These are phyloP conservation scores for Flaveria bidentis DNA, from an alignment of 129 eudicot species.

Conservation along the genomic window DNA sequence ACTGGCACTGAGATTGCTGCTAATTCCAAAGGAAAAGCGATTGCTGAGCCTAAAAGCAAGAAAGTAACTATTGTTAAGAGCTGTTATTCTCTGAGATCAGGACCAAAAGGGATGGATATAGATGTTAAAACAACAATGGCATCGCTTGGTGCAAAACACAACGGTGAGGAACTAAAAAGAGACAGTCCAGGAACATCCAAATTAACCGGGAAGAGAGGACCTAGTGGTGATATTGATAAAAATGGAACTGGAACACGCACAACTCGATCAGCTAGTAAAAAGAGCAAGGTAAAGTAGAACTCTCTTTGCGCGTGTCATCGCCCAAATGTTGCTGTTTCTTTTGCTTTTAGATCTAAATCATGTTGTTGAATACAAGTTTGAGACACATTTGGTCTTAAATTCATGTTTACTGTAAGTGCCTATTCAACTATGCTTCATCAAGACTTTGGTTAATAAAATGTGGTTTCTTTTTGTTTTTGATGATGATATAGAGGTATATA, in stretches of 20 bases:
- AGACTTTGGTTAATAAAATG: not conserved
- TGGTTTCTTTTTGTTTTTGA: not conserved
- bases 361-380: not conserved
- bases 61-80: not conserved
- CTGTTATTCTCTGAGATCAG: constrained; percentile 3
- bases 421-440: not conserved
- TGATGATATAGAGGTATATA: not conserved
- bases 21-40: constrained; percentile 3
- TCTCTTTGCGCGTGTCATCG: not conserved
- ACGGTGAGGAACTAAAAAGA: not conserved
- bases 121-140: not conserved
- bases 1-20: not conserved
- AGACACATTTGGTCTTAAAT: not conserved
- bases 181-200: not conserved
- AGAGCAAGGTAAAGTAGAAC: not conserved
- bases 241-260: not conserved
- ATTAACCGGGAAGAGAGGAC: not conserved
- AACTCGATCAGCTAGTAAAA: not conserved
- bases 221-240: not conserved
- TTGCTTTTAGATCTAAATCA: not conserved
- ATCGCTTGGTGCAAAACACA: not conserved
- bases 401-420: not conserved
- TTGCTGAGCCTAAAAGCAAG: not conserved
- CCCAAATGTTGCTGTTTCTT: not conserved
- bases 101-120: not conserved